These are phyloP conservation scores for Cadophora sp. DNA, from an alignment of 2,329 filamentous ascomycete species.

Conservation along the genomic window DNA sequence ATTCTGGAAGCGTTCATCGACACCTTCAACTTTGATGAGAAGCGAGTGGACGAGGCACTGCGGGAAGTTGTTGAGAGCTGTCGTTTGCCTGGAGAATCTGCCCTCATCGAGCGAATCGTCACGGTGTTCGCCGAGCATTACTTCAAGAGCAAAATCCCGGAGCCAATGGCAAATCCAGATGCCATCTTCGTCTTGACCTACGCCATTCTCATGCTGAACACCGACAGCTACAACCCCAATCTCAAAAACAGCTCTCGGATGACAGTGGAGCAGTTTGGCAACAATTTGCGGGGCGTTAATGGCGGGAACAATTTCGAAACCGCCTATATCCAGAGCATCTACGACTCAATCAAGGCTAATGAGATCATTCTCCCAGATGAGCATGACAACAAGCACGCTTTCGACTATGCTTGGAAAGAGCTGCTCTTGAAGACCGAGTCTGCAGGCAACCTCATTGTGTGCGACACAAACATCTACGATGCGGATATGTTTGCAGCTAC, in stretches of 20 bases:
- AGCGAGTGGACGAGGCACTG: conserved; percentile 89
- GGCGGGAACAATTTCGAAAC: conserved; percentile 81
- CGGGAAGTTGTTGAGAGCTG: conserved; percentile 89
- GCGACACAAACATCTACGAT: conserved; percentile 93
- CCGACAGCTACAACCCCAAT: conserved; percentile 95
- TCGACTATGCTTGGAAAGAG: conserved; percentile 98
- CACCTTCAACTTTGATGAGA: conserved; percentile 85
- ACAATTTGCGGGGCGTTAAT: conserved; percentile 91
- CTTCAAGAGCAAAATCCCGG: conserved; percentile 70
- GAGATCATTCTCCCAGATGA: conserved; percentile 98
- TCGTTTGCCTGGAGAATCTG: conserved; percentile 90
- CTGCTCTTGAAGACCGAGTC: conserved; percentile 83
- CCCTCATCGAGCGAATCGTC: conserved; percentile 91
- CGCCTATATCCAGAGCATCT: conserved; percentile 86
- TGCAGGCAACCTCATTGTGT: conserved; percentile 75
- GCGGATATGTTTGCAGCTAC: conserved; percentile 97
- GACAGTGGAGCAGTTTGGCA: conserved; percentile 81
- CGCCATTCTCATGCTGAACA: conserved; percentile 97
- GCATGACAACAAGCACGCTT: conserved; percentile 94
- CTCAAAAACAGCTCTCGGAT: conserved; percentile 81
- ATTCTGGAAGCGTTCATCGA: conserved; percentile 85
- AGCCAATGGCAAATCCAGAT: conserved; percentile 83
- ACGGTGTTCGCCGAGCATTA: conserved; percentile 88
- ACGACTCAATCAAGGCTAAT: conserved; percentile 86
- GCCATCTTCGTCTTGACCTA: conserved; percentile 91